Base-by-base conservation (phyloP, 495 filamentous ascomycete genomes). In the Monascus purpureus region DNA sequence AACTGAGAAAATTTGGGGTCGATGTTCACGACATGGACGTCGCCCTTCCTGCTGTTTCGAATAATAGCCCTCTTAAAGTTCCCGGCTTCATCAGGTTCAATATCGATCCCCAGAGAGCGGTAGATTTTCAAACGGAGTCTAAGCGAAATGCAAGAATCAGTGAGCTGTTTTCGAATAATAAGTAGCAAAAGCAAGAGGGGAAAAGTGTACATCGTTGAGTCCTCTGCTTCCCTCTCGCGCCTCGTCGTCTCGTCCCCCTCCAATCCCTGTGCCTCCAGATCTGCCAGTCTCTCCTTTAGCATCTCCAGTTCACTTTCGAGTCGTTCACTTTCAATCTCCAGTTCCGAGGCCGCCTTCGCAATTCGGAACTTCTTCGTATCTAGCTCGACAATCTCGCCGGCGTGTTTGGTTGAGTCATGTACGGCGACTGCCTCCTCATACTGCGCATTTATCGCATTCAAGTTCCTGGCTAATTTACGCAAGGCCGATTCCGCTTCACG, bases 321-420 rank as follows among this genome's bases (percentile, higher is more conserved):
- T 2, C 88, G 67, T 55, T 95, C 88, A 17, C 80, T 77, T 52
- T 94, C 87, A 49, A 88, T 86, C 60, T 97, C 90, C 2, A 88
- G 59, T 44, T 95, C 90, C 1, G 73, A 75, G 0, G 79, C 82
- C 7, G 77, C 71, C 55, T 97, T 97, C 5, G 90, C 90, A 35
- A 82, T 72, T 32, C 84, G 80, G 55, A 96, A 97, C 55, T 95
- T 96, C 49, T 93, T 80, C 5, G 82, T 86, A 58, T 92, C 85
- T 32, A 92, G 73, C 28, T 80, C 74, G 29, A 86, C 70, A 30
- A 93, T 88, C 41, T 82, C 70, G 32, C 67, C 70, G 14, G 85
- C 82, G 53, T 94, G 86, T 33, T 72, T 73, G 35, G 75, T 68
- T 5, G 77, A 70, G 33, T 79, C 79, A 59, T 90, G 80, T 0